phyloP scores from a whole-genome alignment of 2,329 filamentous ascomycete species.

The Tolypocladium amazonense region DNA sequence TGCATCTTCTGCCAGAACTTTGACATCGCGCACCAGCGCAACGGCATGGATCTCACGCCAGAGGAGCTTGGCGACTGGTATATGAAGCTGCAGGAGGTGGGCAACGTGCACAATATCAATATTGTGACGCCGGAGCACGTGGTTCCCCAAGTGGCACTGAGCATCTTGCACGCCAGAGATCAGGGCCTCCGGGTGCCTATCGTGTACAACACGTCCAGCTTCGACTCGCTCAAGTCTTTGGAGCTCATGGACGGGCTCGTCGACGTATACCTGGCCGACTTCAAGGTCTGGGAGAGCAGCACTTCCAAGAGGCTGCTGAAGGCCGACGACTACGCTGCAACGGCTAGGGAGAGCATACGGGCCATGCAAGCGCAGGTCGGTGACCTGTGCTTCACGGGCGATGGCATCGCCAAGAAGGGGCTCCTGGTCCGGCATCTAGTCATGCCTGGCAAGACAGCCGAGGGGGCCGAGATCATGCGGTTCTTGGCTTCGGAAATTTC shows the following conservation, averaged over 20 bases:
- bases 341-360: constrained; percentile 66
- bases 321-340: constrained; percentile 62
- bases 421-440: constrained; percentile 70
- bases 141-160: constrained; percentile 70
- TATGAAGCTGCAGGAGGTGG: constrained; percentile 68
- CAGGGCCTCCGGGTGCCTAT: constrained; percentile 62
- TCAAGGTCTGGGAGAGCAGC: constrained; percentile 64
- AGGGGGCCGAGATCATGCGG: constrained; percentile 62
- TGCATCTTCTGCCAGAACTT: constrained; percentile 77
- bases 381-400: constrained; percentile 69
- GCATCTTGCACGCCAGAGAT: constrained; percentile 62
- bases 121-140: constrained; percentile 81
- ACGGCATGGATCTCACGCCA: constrained; percentile 68
- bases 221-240: constrained; percentile 64
- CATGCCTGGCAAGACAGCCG: constrained; percentile 71
- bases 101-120: constrained; percentile 84
- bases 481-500: constrained; percentile 68
- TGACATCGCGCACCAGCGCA: constrained; percentile 73
- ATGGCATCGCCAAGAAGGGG: constrained; percentile 71
- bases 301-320: constrained; percentile 66
- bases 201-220: constrained; percentile 77
- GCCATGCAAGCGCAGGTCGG: constrained; percentile 76
- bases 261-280: constrained; percentile 82
- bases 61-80: constrained; percentile 76
- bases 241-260: constrained; percentile 67